These are phyloP conservation scores for Cryptococcus maquisensis DNA, from an alignment of 1,284 basidiomycete species.

Conservation along the genomic window DNA sequence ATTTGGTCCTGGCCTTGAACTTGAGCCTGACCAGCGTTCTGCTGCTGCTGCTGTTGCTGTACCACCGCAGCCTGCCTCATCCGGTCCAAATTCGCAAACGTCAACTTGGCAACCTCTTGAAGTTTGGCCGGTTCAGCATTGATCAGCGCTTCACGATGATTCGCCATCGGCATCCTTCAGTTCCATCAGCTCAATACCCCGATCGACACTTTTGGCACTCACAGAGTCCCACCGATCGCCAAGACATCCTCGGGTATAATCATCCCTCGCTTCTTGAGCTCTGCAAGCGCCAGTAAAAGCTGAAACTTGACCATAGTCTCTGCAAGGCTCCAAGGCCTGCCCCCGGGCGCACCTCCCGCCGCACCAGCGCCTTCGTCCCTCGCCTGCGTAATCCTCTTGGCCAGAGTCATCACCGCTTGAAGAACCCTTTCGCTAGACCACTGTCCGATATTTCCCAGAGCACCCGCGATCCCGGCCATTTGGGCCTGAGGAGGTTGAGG, in stretches of 20 bases:
- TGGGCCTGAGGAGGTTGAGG: neutral
- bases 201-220: neutral
- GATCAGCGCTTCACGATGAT: constrained; percentile 4
- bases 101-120: constrained; percentile 6
- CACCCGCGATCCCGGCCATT: neutral
- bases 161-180: constrained; percentile 7
- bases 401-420: neutral
- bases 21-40: constrained; percentile 2
- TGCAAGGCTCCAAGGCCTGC: no score
- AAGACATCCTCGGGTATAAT: constrained; percentile 12
- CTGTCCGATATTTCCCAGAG: neutral
- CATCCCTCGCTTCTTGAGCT: constrained; percentile 11
- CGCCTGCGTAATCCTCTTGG: neutral
- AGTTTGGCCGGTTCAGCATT: constrained; percentile 9
- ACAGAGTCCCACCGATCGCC: constrained; percentile 11
- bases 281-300: constrained; percentile 11
- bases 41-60: constrained; percentile 5
- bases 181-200: no score
- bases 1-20: neutral
- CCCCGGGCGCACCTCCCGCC: no score
- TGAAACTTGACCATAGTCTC: constrained; percentile 14
- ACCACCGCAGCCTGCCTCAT: neutral
- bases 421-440: neutral
- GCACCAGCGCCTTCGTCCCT: no score
- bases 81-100: neutral